A percentile compares a stretch with the other conserved stretches of the same genome.
phyloP scores from a whole-genome alignment of 2,329 filamentous ascomycete genomes.

The Grosmannia huntii region DNA sequence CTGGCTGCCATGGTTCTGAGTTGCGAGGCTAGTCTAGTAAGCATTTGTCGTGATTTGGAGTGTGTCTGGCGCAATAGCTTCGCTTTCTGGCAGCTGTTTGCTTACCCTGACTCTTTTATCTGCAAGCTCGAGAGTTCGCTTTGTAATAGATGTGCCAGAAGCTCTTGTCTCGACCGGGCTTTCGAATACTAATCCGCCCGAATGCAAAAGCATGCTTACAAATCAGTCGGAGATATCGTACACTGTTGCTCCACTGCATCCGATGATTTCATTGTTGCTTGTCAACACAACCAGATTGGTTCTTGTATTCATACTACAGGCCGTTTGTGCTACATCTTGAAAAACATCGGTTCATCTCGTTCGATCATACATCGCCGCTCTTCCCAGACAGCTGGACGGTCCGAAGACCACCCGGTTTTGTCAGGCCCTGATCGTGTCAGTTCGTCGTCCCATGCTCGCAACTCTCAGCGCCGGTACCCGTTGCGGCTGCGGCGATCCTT shows the following conservation, averaged over 20 bases:
- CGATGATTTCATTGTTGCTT: not conserved
- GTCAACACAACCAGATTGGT: not conserved
- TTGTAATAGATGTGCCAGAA: not conserved
- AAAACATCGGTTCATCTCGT: not conserved
- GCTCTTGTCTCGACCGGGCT: too few species aligned
- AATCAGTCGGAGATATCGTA: not conserved
- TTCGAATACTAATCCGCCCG: too few species aligned
- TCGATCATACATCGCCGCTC: not conserved
- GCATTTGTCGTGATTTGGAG: not conserved
- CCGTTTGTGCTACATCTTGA: not conserved
- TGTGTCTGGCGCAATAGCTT: not conserved
- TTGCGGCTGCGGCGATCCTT: constrained; percentile 21
- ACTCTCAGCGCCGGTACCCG: constrained; percentile 9
- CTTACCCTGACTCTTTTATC: not conserved
- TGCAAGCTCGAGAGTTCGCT: not conserved
- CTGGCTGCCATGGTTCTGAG: constrained; percentile 25
- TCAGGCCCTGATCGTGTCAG: not conserved
- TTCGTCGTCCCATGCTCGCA: not conserved
- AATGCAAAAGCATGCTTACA: not conserved
- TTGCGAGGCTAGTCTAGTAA: not conserved
- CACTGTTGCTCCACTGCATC: not conserved
- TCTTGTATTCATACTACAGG: not conserved
- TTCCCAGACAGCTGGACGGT: not conserved
- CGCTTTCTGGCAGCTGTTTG: not conserved
- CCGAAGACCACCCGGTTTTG: not conserved